Conservation (phyloP, 208 protist genomes). For the Leptomonas seymouri region DNA sequence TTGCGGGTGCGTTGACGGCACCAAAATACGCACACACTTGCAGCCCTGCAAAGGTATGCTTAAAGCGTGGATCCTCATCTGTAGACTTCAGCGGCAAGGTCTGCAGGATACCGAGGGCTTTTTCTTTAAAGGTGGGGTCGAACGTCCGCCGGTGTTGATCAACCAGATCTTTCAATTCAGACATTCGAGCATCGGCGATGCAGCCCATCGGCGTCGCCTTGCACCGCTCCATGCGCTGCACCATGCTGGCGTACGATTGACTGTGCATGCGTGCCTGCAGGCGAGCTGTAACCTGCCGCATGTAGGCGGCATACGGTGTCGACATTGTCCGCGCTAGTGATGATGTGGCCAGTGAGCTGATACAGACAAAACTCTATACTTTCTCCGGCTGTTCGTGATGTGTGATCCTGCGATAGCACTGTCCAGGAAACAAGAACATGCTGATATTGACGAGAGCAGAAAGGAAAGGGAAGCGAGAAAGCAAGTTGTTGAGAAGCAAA, state of each 20-base stretch:
- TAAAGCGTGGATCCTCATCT: slow-evolving; percentile 78
- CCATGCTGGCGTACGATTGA: slow-evolving; percentile 49
- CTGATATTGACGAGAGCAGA: too few relatives aligned
- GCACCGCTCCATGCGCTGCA: slow-evolving; percentile 21
- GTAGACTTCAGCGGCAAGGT: slow-evolving; percentile 68
- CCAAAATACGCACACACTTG: slow-evolving; percentile 68
- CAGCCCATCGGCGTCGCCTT: slow-evolving; percentile 28
- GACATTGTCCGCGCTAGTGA: slow-evolving; percentile 6
- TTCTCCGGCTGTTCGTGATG: too few relatives aligned
- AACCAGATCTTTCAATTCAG: slow-evolving; percentile 45
- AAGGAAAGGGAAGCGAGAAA: too few relatives aligned
- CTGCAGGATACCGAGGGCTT: slow-evolving; percentile 55
- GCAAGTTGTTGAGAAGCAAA: too few relatives aligned
- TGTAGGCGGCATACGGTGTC: slow-evolving; percentile 47
- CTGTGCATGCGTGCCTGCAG: slow-evolving; percentile 72
- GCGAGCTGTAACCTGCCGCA: slow-evolving; percentile 47
- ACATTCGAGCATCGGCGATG: slow-evolving; percentile 43
- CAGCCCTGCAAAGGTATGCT: slow-evolving; percentile 50
- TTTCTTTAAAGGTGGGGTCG: slow-evolving; percentile 39
- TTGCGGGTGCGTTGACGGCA: slow-evolving; percentile 38
- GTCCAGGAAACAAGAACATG: too few relatives aligned
- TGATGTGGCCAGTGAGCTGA: too few relatives aligned
- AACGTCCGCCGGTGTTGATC: slow-evolving; percentile 51
- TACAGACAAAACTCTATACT: too few relatives aligned
- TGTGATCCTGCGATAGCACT: too few relatives aligned